A percentile compares a stretch with the other conserved stretches of the same genome.
These are phyloP conservation scores for Wickerhamiella brachini DNA, from an alignment of 805 yeast species.

Conservation along the genomic window DNA sequence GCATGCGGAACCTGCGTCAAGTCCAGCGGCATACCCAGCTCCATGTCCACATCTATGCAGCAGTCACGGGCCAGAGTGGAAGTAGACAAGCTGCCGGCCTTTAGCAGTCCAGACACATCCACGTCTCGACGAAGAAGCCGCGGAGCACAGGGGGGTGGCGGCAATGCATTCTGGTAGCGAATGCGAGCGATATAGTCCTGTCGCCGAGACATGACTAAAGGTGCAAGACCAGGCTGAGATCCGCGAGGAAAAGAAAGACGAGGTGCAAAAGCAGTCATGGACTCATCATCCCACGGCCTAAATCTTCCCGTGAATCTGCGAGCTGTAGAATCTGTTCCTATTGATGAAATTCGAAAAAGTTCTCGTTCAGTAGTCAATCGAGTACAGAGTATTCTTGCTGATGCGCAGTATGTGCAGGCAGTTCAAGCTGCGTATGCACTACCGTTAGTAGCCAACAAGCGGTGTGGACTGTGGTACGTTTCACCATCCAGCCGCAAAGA, in stretches of 20 bases:
- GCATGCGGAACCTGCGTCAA: slow-evolving; percentile 51
- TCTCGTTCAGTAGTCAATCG: slow-evolving; percentile 43
- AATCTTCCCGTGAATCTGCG: neutral
- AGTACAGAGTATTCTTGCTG: slow-evolving; percentile 57
- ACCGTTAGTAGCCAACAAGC: slow-evolving; percentile 48
- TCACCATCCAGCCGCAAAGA: slow-evolving; percentile 30
- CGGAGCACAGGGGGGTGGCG: slow-evolving; percentile 90
- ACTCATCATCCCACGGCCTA: no score
- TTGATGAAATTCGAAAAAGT: slow-evolving; percentile 31
- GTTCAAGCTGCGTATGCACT: slow-evolving; percentile 26
- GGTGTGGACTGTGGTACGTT: slow-evolving; percentile 83
- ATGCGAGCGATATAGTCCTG: slow-evolving; percentile 48
- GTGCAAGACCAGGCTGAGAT: no score
- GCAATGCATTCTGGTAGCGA: slow-evolving; percentile 73
- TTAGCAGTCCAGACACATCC: slow-evolving; percentile 33
- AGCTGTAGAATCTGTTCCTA: neutral
- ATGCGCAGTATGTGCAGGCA: slow-evolving; percentile 36
- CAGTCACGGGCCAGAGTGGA: slow-evolving; percentile 29
- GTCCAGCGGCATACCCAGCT: slow-evolving; percentile 67
- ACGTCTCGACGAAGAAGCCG: slow-evolving; percentile 48
- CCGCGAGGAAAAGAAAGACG: no score
- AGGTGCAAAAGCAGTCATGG: no score
- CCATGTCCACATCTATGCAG: slow-evolving; percentile 37
- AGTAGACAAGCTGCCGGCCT: slow-evolving; percentile 50
- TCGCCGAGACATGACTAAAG: slow-evolving; percentile 9